These are phyloP conservation scores for Coemansia sp. DNA, from an alignment of 192 early-diverging fungal species.

Conservation along the genomic window DNA sequence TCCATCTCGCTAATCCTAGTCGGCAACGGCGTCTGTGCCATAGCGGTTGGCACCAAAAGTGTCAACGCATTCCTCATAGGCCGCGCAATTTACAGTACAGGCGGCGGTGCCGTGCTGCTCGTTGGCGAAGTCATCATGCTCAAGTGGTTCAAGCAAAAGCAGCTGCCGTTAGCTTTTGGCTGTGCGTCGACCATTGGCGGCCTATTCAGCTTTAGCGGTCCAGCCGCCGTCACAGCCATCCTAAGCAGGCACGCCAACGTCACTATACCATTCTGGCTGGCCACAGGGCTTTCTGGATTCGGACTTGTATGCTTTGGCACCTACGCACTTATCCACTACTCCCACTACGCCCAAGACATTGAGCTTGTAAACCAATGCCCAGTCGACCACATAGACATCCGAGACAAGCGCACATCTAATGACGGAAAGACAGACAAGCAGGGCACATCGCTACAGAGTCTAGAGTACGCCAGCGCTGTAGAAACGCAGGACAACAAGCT, in stretches of 20 bases:
- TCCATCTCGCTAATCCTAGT: conserved; percentile 41
- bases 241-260: conserved; percentile 35
- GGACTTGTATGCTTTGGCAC: conserved; percentile 52
- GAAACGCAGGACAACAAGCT: conserved; percentile 32
- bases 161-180: conserved; percentile 50
- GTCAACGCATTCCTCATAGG: conserved; percentile 42
- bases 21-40: conserved; percentile 43
- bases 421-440: background rate
- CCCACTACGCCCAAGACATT: conserved; percentile 35
- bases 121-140: conserved; percentile 56
- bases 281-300: conserved; percentile 54
- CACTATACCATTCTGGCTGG: conserved; percentile 53
- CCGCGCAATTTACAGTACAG: conserved; percentile 53
- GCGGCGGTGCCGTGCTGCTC: conserved; percentile 48
- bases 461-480: conserved; percentile 9
- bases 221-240: conserved; percentile 40
- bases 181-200: conserved; percentile 44
- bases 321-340: conserved; percentile 56
- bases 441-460: background rate
- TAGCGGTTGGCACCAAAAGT: conserved; percentile 32
- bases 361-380: conserved; percentile 2
- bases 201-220: conserved; percentile 45
- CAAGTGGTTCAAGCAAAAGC: conserved; percentile 54
- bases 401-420: background rate
- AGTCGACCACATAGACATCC: background rate